Percentiles rank a stretch among this genome's conserved stretches.
Evolutionary conservation across 805 yeast genomes (phyloP).

Genomic region (Saturnispora zaruensis): DNA sequence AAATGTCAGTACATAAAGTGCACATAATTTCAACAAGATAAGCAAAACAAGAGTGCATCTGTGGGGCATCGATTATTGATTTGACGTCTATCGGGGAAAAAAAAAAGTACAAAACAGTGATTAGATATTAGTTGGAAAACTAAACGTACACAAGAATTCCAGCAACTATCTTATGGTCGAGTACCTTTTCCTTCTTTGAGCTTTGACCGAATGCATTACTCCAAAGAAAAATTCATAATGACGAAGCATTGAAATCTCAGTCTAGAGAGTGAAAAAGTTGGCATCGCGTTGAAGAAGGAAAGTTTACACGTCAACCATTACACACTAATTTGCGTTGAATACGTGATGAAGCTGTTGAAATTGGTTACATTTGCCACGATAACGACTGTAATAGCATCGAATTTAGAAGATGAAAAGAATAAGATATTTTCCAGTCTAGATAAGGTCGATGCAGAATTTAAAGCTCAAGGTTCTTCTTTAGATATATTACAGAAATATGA

Average conservation of each 20-base stretch:
- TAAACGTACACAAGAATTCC: too few relatives aligned
- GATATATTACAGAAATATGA: constrained; percentile 27
- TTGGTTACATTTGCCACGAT: background rate
- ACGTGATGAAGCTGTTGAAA: background rate
- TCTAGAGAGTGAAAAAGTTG: background rate
- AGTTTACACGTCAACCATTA: constrained; percentile 1
- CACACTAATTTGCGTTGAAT: background rate
- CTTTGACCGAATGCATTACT: too few relatives aligned
- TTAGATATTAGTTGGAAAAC: too few relatives aligned
- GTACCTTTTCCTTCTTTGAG: too few relatives aligned
- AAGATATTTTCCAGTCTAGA: background rate
- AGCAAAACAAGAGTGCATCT: too few relatives aligned
- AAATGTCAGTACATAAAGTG: too few relatives aligned
- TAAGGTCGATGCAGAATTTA: constrained; percentile 14
- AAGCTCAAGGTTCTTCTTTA: constrained; percentile 23
- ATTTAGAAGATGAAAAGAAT: background rate
- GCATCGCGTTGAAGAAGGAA: background rate
- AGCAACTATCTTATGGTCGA: too few relatives aligned
- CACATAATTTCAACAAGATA: too few relatives aligned
- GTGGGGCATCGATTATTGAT: too few relatives aligned
- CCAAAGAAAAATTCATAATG: too few relatives aligned
- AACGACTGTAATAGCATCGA: background rate
- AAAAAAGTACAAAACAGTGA: too few relatives aligned
- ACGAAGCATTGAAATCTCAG: background rate
- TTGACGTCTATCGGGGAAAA: too few relatives aligned